phyloP scores from a whole-genome alignment of 2,329 filamentous ascomycete species.

The Fusarium oligoseptatum region DNA sequence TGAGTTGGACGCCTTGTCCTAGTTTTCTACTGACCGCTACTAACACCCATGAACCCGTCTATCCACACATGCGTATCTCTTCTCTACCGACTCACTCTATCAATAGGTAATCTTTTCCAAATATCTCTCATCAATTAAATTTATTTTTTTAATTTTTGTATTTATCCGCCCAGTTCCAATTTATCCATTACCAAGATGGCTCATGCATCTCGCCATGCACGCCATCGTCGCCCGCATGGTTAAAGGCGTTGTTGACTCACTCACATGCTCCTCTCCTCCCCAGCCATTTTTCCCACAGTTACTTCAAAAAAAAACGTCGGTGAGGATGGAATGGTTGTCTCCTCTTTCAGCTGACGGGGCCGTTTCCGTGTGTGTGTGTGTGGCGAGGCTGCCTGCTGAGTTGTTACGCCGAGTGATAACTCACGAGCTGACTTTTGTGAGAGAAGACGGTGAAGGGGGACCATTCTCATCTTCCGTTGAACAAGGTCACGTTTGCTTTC shows the following conservation, averaged over 20 bases:
- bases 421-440: neutral
- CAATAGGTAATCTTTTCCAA: neutral
- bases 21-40: neutral
- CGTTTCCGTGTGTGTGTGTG: conserved; percentile 28
- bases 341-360: conserved; percentile 11
- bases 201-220: conserved; percentile 20
- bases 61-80: neutral
- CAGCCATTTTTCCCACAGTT: conserved; percentile 8
- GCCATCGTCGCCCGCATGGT: conserved; percentile 24
- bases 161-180: neutral
- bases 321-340: conserved; percentile 16
- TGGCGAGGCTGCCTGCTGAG: conserved; percentile 32
- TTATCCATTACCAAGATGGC: neutral
- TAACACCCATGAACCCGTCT: neutral
- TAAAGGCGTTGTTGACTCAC: conserved; percentile 25
- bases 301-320: conserved; percentile 24
- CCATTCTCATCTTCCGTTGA: no score
- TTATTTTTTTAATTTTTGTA: neutral
- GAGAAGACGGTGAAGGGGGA: conserved; percentile 6
- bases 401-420: conserved; percentile 11
- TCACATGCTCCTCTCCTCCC: conserved; percentile 24
- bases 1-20: neutral
- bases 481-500: no score
- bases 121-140: neutral
- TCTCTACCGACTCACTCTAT: neutral